Evolutionary conservation across 2,329 filamentous ascomycete species (phyloP), one percentile per base, ranked within the genome.

Genomic region (Hymenoscyphus albidus): DNA sequence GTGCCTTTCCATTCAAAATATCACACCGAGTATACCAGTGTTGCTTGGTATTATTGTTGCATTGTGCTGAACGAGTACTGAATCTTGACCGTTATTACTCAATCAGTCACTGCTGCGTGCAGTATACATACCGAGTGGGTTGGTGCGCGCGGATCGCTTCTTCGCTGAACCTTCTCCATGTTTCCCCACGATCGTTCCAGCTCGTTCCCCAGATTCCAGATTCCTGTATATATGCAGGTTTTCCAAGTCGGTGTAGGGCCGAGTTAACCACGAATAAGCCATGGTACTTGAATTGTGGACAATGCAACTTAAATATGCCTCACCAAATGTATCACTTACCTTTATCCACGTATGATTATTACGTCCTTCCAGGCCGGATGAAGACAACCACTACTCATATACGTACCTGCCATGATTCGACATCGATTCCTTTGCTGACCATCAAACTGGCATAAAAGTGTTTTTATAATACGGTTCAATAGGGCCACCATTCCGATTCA

Each of bases 21-120:
- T 54, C 48, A 54, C 48, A 27, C 48, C 48, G 48, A 54, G 48
- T 54, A 54, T 54, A 35, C n/a, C 48, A 54, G 18, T 54, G n/a
- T 2, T 54, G 44, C 18, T 54, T 54, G 27, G 27, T 27, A 13
- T 22, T 22, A 12, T 27, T 27, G 18, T 27, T 54, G 9, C 48
- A 54, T 27, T 27, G 13, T 27, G 18, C 3, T 13, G 12, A 54
- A 1, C 48, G 22, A 54, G 18, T 13, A 27, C 48, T 13, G 18
- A 13, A 54, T 18, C n/a, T 27, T 27, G 48, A 22, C 18, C 22
- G 5, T 54, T 9, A 22, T 27, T 54, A 5, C 18, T 22, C 48
- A 54, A 54, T 54, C 48, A 54, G 48, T 35, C 48, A 2, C 10
- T 54, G 22, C 18, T 22, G 22, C 22, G 48, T 22, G 22, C 13